Evolutionary conservation across 257 asterid genomes (phyloP), one percentile per base, ranked within the genome.

Genomic region (Ajuga chamaepitys): DNA sequence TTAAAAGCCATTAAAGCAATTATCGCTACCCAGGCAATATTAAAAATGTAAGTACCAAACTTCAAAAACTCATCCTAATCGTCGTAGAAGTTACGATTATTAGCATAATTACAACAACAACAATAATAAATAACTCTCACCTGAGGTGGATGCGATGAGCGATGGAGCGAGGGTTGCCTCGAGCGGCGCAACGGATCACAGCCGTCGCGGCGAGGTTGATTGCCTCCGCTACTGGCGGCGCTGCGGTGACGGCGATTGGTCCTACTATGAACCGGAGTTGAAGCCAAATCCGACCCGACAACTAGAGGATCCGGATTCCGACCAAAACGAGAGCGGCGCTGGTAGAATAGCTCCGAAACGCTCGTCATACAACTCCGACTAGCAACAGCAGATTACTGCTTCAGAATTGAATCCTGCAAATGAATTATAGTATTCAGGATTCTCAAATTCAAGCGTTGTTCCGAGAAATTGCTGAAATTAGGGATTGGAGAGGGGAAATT

Each of bases 341-440:
- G 82, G 80, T 74, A 70, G 71, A 92, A 92, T 51, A 92, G 77
- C 83, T 82, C 95, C 76, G 93, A 82, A 30, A 88, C 92, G 72
- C 88, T 89, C 93, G 98, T 84, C 98, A 89, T 92, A 67, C 94
- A 84, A 70, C 42, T 54, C 38, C 65, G 34, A 63, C 61, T 17
- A 64, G 28, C 73, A 11, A 59, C 52, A 17, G 67, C 20, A 16
- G 59, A 42, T 34, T 58, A 9, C 50, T 20, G 67, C n/a, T 24
- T 22, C n/a, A 17, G 30, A 20, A 75, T 59, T 25, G 22, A 21
- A 41, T 68, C 60, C 72, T 50, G 66, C 42, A 9, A 48, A 38
- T 0, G 7, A 21, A 17, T 16, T 47, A 18, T 1, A 20, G 11
- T 37, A 32, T 53, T 51, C 32, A 30, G 28, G 37, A 17, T 4